Percentiles rank a stretch among this genome's conserved stretches.
Evolutionary conservation across 2,329 filamentous ascomycete genomes (phyloP).

Genomic region (Cryoendolithus antarcticus): DNA sequence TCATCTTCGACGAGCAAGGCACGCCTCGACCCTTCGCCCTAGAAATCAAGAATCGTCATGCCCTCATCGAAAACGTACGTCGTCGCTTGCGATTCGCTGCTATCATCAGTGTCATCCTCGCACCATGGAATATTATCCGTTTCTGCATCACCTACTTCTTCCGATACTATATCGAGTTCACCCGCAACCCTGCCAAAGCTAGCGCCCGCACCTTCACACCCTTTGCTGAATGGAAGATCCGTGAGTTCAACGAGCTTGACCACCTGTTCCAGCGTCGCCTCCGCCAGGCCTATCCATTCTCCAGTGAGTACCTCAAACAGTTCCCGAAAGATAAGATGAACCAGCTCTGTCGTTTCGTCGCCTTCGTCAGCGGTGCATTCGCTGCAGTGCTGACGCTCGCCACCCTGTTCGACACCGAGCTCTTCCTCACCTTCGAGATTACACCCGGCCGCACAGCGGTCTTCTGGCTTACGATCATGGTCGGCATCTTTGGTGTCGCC

Average conservation of each 20-base stretch:
- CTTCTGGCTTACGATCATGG: conserved; percentile 78
- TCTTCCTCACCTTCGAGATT: conserved; percentile 85
- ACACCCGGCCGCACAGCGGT: conserved; percentile 77
- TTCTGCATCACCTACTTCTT: conserved; percentile 85
- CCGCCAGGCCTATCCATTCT: conserved; percentile 91
- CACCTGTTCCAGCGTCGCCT: conserved; percentile 83
- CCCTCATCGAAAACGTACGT: conserved; percentile 66
- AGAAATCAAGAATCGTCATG: conserved; percentile 65
- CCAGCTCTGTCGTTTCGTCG: conserved; percentile 69
- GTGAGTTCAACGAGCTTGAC: conserved; percentile 92
- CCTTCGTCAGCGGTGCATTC: conserved; percentile 77
- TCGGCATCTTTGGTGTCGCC: conserved; percentile 70
- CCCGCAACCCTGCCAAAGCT: conserved; percentile 79
- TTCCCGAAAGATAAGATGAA: conserved; percentile 93
- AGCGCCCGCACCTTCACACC: conserved; percentile 86
- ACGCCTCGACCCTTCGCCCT: conserved; percentile 80
- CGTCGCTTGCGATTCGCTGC: conserved; percentile 72
- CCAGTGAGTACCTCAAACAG: conserved; percentile 83
- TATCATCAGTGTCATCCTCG: conserved; percentile 72
- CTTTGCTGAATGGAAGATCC: conserved; percentile 93
- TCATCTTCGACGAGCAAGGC: conserved; percentile 80
- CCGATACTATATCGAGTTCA: conserved; percentile 93
- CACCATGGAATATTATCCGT: conserved; percentile 78
- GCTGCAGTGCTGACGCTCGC: conserved; percentile 74
- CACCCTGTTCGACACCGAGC: conserved; percentile 77